A percentile compares a stretch with the other conserved stretches of the same genome.
These are phyloP conservation scores for Murraya koenigii DNA, from an alignment of 345 rosid genomes.

Conservation along the genomic window DNA sequence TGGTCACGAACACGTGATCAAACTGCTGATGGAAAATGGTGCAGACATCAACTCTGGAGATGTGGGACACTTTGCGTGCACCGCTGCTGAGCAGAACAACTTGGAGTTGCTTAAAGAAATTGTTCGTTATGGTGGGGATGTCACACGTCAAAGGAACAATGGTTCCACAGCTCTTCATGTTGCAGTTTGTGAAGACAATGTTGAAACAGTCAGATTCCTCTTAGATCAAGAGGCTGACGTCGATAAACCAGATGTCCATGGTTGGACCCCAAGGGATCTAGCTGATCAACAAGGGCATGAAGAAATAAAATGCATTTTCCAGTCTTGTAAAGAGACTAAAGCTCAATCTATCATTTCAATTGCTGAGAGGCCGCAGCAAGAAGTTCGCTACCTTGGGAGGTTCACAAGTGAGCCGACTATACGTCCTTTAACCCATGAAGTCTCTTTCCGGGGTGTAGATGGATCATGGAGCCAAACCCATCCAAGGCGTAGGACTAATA, in stretches of 20 bases:
- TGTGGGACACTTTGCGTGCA: conserved; percentile 71
- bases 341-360: conserved; percentile 32
- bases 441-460: conserved; percentile 32
- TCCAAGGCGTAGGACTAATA: conserved; percentile 55
- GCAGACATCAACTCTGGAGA: conserved; percentile 55
- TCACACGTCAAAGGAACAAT: conserved; percentile 43
- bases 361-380: conserved; percentile 49
- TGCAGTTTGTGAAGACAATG: conserved; percentile 75
- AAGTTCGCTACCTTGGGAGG: conserved; percentile 50
- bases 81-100: conserved; percentile 66
- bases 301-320: conserved; percentile 56
- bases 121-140: conserved; percentile 47
- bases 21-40: conserved; percentile 45
- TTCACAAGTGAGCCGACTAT: conserved; percentile 73
- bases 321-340: conserved; percentile 33
- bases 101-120: conserved; percentile 62
- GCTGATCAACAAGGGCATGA: conserved; percentile 91
- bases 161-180: conserved; percentile 78
- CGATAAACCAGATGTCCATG: conserved; percentile 53
- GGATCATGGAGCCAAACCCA: conserved; percentile 44
- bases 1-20: conserved; percentile 51
- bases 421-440: conserved; percentile 29
- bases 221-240: conserved; percentile 62
- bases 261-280: conserved; percentile 70
- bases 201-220: conserved; percentile 65